Percentiles rank a stretch among this genome's conserved stretches.
These are phyloP conservation scores for Penicillium silybi DNA, from an alignment of 495 filamentous ascomycete species.

Conservation along the genomic window DNA sequence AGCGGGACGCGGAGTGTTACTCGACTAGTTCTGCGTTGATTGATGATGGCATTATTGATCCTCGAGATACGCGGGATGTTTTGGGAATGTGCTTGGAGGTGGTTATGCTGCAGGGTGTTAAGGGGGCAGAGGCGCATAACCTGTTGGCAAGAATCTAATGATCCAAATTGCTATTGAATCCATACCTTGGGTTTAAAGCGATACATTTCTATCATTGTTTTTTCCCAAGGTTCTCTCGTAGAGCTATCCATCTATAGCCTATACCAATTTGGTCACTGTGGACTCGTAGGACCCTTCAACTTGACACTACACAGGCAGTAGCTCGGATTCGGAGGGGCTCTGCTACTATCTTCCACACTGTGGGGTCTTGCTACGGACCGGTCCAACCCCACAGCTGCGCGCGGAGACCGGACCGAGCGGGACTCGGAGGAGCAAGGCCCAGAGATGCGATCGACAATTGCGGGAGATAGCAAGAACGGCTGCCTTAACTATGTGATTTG, in stretches of 20 bases:
- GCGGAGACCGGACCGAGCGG: neutral
- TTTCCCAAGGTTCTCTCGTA: too few relatives aligned
- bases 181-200: too few relatives aligned
- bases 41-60: slow-evolving; percentile 35
- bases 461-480: neutral
- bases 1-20: slow-evolving; percentile 25
- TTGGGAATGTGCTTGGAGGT: slow-evolving; percentile 32
- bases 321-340: too few relatives aligned
- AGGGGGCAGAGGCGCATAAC: slow-evolving; percentile 16
- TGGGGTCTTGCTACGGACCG: neutral
- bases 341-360: too few relatives aligned
- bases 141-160: slow-evolving; percentile 17
- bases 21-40: slow-evolving; percentile 27
- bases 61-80: slow-evolving; percentile 31
- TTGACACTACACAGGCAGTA: too few relatives aligned
- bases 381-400: neutral
- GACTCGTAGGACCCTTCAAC: too few relatives aligned
- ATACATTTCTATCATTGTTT: too few relatives aligned
- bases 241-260: too few relatives aligned
- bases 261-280: too few relatives aligned
- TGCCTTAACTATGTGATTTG: neutral
- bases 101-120: slow-evolving; percentile 15
- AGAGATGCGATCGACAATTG: neutral
- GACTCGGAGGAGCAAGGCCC: neutral
- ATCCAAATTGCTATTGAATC: too few relatives aligned